Base-by-base conservation (phyloP, 352 stramenopile species). In the Pythium brassicae region DNA sequence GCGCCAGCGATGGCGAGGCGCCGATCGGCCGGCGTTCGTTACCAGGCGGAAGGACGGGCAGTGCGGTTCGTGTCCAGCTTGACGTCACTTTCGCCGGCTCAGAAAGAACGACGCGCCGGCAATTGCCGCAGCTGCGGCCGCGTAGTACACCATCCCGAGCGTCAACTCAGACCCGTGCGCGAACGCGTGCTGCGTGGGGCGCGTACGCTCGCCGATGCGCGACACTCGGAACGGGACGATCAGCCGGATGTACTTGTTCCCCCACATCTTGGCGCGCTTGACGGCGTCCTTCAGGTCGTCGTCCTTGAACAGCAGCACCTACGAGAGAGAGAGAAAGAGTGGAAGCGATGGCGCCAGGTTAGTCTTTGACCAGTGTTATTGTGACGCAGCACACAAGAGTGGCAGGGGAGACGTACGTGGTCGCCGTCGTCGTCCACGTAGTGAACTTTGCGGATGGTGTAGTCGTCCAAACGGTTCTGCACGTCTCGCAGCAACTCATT, bases 401-500 rank as follows among this genome's bases (percentile, higher is more conserved):
- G 27, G 56, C 44, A 20, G n/a, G 15, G 22, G 5, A 25, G 6
- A 62, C 46, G 34, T 19, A 56, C 20, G 59, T 90, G 83, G 34
- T 95, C 85, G 55, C 69, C 74, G 59, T 94, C 84, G 27, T 95
- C 85, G 49, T 95, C 83, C 26, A 92, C 74, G 50, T 92, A 92
- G 34, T 92, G 78, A 26, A 94, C 67, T 51, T 85, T 73, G 5
- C 75, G 72, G 44, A 90, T 92, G 20, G 80, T 90, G 47, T 86
- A 69, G 54, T 91, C 82, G 7, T 83, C 85, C 1, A 92, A 59
- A 23, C 81, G 78, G 39, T 72, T 86, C 53, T 90, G 77, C 0
- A 95, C 81, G 49, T 93, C 77, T 22, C 71, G 66, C 23, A 90
- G 52, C 15, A 95, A 62, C 35, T 90, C 75, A 20, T 81, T 81